phyloP scores from a whole-genome alignment of 805 yeast species.

The Myxozyma udenii region DNA sequence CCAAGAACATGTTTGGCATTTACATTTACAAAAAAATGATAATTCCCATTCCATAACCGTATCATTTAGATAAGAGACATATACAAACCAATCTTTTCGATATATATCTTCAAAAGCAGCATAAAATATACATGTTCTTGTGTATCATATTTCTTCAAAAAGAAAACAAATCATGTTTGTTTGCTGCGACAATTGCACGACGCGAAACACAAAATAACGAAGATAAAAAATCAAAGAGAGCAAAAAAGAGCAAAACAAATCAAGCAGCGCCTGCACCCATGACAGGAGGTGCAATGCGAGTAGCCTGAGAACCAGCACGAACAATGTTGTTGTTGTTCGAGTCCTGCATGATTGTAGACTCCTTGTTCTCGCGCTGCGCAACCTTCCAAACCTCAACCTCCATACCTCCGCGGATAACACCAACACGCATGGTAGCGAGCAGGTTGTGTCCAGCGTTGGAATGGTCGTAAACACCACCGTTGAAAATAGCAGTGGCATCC shows the following conservation, averaged over 20 bases:
- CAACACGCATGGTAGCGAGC: slow-evolving; percentile 90
- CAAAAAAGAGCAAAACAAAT: background rate
- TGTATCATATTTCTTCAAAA: no score
- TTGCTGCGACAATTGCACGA: no score
- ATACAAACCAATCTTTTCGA: no score
- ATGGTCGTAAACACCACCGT: slow-evolving; percentile 91
- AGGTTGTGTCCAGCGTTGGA: slow-evolving; percentile 90
- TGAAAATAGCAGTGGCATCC: slow-evolving; percentile 91
- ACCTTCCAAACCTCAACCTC: slow-evolving; percentile 77
- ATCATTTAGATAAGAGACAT: no score
- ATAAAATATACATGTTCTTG: no score
- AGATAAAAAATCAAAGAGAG: background rate
- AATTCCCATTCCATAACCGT: no score
- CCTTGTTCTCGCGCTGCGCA: slow-evolving; percentile 58
- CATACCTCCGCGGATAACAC: slow-evolving; percentile 74
- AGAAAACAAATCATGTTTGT: no score
- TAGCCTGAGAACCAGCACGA: slow-evolving; percentile 61
- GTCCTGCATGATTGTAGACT: slow-evolving; percentile 53
- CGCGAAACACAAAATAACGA: no score
- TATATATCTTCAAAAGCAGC: no score
- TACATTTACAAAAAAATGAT: no score
- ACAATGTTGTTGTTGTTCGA: slow-evolving; percentile 55
- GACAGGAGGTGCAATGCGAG: slow-evolving; percentile 45
- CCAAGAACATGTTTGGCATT: no score
- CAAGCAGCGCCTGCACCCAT: slow-evolving; percentile 57